A percentile compares a stretch with the other conserved stretches of the same genome.
phyloP scores from a whole-genome alignment of 495 filamentous ascomycete species.

The Tirmania nivea region DNA sequence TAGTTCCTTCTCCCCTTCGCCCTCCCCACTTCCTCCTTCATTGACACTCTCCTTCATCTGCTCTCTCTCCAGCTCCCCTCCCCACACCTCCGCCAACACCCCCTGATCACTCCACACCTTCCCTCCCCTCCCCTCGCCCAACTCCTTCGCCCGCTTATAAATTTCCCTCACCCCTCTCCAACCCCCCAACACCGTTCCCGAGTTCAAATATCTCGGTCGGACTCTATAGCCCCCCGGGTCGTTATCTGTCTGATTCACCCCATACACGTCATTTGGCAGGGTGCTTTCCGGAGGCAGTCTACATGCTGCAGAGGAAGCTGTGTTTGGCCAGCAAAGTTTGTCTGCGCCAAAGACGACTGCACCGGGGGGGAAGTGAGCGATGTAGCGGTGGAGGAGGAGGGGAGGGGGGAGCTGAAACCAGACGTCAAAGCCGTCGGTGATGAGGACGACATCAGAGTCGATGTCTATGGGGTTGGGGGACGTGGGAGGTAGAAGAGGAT shows the following conservation, averaged over 20 bases:
- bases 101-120: neutral
- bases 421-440: slow-evolving; percentile 15
- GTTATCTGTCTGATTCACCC: neutral
- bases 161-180: neutral
- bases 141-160: neutral
- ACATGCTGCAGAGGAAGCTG: neutral
- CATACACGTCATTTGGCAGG: neutral
- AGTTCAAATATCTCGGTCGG: neutral
- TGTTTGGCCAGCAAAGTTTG: slow-evolving; percentile 8
- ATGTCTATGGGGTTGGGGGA: too few relatives aligned
- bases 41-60: too few relatives aligned
- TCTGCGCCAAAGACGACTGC: too few relatives aligned
- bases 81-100: neutral
- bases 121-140: neutral
- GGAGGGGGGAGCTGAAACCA: slow-evolving; percentile 18
- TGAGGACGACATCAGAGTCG: slow-evolving; percentile 3
- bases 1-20: too few relatives aligned
- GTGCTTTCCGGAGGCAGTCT: neutral
- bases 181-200: neutral
- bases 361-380: too few relatives aligned
- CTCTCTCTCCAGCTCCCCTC: neutral
- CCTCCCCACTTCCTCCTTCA: too few relatives aligned
- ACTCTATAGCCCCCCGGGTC: neutral
- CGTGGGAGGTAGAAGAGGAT: too few relatives aligned
- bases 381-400: slow-evolving; percentile 12